Evolutionary conservation across 2,329 filamentous ascomycete species (phyloP).

Genomic region (Parafenestella ontariensis): DNA sequence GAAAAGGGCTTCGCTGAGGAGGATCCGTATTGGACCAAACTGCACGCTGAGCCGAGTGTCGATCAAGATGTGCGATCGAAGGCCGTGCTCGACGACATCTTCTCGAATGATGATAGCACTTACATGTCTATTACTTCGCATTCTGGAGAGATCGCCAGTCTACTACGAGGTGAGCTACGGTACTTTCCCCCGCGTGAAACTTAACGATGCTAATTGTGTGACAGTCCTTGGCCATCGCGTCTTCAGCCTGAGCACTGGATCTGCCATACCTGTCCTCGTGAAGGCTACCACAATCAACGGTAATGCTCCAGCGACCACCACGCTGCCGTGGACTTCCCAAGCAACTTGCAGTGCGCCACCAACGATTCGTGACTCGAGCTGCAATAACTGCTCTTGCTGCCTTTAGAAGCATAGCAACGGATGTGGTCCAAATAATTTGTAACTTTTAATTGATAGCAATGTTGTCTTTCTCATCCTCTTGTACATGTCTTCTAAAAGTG

Average conservation of each 20-base stretch:
- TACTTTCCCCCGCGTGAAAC: background rate
- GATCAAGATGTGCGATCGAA: constrained; percentile 59
- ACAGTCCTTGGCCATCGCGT: constrained; percentile 65
- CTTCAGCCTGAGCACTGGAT: constrained; percentile 70
- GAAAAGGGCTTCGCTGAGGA: constrained; percentile 68
- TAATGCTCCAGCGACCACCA: constrained; percentile 39
- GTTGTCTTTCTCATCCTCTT: background rate
- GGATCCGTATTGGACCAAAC: constrained; percentile 61
- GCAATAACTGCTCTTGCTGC: constrained; percentile 49
- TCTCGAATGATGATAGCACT: constrained; percentile 54
- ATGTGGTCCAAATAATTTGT: no score
- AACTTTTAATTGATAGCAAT: background rate
- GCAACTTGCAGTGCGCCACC: constrained; percentile 40
- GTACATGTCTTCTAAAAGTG: no score
- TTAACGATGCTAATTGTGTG: background rate
- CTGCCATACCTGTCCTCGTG: constrained; percentile 72
- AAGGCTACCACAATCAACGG: constrained; percentile 59
- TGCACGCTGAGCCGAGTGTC: constrained; percentile 57
- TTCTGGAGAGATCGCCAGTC: constrained; percentile 64
- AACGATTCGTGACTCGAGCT: constrained; percentile 37
- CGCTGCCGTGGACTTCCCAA: constrained; percentile 30
- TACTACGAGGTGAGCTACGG: constrained; percentile 50
- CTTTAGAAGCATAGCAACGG: constrained; percentile 1
- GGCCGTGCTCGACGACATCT: constrained; percentile 61
- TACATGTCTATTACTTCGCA: constrained; percentile 65